Percentiles rank a stretch among this genome's conserved stretches.
Evolutionary conservation across 179 eudicot genomes (phyloP).

Genomic region (Spinacia oleracea): DNA sequence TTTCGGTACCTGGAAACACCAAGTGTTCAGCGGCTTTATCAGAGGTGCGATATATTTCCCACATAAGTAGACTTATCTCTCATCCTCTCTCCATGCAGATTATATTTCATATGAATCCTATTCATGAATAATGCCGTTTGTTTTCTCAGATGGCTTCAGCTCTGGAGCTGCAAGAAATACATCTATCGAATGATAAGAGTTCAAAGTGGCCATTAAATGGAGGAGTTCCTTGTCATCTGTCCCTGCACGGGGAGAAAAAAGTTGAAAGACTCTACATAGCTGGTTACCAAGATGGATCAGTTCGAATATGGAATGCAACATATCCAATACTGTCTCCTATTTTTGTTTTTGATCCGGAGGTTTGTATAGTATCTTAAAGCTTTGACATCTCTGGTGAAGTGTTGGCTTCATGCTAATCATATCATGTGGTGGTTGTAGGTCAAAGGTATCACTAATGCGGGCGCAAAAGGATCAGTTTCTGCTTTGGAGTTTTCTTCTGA

Average conservation of each 20-base stretch:
- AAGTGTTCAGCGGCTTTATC: conserved; percentile 36
- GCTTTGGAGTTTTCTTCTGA: conserved; percentile 60
- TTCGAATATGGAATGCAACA: conserved; percentile 84
- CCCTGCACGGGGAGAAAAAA: conserved; percentile 39
- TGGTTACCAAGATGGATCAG: conserved; percentile 83
- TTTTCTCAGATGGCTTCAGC: conserved; percentile 43
- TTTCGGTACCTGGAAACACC: conserved; percentile 39
- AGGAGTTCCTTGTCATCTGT: conserved; percentile 52
- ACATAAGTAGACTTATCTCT: conserved; percentile 19
- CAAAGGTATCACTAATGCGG: conserved; percentile 44
- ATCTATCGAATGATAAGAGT: conserved; percentile 27
- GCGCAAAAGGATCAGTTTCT: conserved; percentile 61
- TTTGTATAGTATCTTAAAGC: conserved; percentile 30
- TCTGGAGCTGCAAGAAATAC: conserved; percentile 29
- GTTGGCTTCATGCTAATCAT: conserved; percentile 16
- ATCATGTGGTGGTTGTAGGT: conserved; percentile 45
- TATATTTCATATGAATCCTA: conserved; percentile 11
- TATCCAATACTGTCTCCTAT: conserved; percentile 64
- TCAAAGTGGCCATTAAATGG: conserved; percentile 72
- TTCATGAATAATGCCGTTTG: not conserved
- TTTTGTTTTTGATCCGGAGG: conserved; percentile 57
- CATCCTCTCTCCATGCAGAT: not conserved
- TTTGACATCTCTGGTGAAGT: not conserved
- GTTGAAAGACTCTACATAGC: conserved; percentile 68
- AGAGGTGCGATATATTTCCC: conserved; percentile 42